Base-by-base conservation (phyloP, 305 asterid genomes). In the Ilex paraguariensis region DNA sequence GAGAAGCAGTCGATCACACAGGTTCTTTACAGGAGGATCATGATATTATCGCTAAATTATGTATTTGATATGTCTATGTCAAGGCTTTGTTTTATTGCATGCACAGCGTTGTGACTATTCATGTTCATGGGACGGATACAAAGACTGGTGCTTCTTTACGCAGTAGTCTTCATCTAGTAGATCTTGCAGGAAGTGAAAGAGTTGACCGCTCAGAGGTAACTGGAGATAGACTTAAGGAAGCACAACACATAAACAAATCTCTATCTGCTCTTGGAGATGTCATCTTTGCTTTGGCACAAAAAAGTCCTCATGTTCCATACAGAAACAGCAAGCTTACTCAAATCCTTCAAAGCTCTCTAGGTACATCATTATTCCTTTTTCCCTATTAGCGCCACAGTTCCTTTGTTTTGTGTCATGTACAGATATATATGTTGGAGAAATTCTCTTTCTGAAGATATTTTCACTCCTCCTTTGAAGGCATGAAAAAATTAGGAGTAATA, bases 151-250 rank as follows among this genome's bases (percentile, higher is more conserved):
- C 95, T 2, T 56, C 87, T 40, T 66, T 79, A 31, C 70, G 82
- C 28, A 84, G 88, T 69, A 86, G 95, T 69, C 96, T 88, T 69
- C 95, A 88, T 79, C 76, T 88, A 58, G 95, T 88, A 69, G 96
- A 88, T 79, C 92, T 88, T 56, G 96, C 96, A 3, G 96, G 96
- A 62, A 88, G 95, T 70, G 96, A 88, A 67, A 79, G 95, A 73
- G 85, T 88, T 11, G 96, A 88, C 70, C 95, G 96, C 17, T 88
- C 96, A 2, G 96, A 88, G 76, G 96, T 88, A 36, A 81, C 87
- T 0, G 96, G 96, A 44, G 96, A 88, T 63, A 74, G 95, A 61
- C 80, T 88, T 48, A 88, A 82, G 73, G 96, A 88, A 75, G 95
- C 96, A 46, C 95, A 86, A 15, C 86, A 88, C 70, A 88, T 88